Evolutionary conservation across 352 stramenopile genomes (phyloP).

Genomic region (Globisporangium takayamanum): DNA sequence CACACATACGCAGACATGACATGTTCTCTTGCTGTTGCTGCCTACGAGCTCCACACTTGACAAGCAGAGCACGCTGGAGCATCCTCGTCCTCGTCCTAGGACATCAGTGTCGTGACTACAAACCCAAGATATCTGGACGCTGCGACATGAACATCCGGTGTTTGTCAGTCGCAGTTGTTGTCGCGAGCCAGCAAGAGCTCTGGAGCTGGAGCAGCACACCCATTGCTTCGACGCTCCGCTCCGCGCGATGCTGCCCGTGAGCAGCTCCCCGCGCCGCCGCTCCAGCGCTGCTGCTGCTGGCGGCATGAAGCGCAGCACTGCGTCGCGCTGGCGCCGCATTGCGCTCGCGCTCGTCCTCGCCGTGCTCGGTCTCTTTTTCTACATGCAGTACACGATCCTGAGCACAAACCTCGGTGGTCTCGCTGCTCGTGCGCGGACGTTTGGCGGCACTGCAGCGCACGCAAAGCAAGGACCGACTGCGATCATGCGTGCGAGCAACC

Average conservation of each 20-base stretch:
- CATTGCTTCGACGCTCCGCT: not conserved
- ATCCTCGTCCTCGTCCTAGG: no score
- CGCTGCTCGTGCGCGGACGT: constrained; percentile 15
- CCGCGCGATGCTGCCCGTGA: constrained; percentile 1
- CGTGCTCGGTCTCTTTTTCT: constrained; percentile 32
- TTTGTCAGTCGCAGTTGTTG: no score
- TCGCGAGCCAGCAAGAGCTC: no score
- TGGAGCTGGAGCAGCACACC: not conserved
- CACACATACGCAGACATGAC: no score
- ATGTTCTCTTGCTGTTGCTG: no score
- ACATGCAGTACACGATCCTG: constrained; percentile 50
- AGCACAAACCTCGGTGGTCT: constrained; percentile 21
- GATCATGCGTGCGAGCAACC: constrained; percentile 12
- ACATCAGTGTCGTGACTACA: no score
- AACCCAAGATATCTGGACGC: no score
- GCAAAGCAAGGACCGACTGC: constrained; percentile 4
- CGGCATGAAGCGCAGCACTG: constrained; percentile 14
- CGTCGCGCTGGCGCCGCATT: constrained; percentile 13
- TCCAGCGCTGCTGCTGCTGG: constrained; percentile 4
- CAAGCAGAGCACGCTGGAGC: no score
- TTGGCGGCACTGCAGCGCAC: not conserved
- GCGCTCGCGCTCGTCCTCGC: constrained; percentile 10
- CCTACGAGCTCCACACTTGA: no score
- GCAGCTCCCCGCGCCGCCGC: constrained; percentile 11
- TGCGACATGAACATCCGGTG: no score